phyloP scores from a whole-genome alignment of 192 early-diverging fungal species.

The Backusella psychrophila region DNA sequence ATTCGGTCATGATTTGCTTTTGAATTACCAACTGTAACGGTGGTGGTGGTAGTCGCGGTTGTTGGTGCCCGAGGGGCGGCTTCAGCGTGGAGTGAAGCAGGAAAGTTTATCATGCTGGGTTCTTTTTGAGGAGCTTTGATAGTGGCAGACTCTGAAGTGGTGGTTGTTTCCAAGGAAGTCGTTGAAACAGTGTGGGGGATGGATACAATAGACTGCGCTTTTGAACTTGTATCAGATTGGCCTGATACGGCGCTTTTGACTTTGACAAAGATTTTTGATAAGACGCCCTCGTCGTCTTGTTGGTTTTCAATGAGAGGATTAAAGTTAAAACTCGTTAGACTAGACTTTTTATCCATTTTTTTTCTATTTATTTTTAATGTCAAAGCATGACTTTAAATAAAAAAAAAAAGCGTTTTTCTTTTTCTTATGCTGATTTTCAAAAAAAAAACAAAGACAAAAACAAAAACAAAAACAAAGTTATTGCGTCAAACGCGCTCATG shows the following conservation, averaged over 20 bases:
- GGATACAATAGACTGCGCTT: slow-evolving; percentile 7
- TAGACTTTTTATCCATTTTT: slow-evolving; percentile 8
- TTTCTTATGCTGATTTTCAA: neutral
- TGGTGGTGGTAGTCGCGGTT: slow-evolving; percentile 8
- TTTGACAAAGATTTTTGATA: slow-evolving; percentile 54
- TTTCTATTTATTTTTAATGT: neutral
- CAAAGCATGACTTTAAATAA: neutral
- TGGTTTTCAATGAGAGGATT: slow-evolving; percentile 17
- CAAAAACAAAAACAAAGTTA: neutral
- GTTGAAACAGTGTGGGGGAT: slow-evolving; percentile 5
- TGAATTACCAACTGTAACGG: slow-evolving; percentile 7
- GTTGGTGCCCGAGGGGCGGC: neutral
- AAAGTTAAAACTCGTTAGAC: slow-evolving; percentile 43
- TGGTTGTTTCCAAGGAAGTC: neutral
- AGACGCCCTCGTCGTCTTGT: slow-evolving; percentile 45
- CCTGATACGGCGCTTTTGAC: slow-evolving; percentile 47
- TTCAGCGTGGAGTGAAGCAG: neutral
- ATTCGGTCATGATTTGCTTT: neutral
- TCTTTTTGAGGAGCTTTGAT: neutral
- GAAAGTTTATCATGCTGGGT: neutral
- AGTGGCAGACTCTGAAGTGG: neutral
- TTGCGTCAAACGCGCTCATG: too few relatives aligned
- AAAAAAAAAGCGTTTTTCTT: neutral
- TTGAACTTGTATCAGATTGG: slow-evolving; percentile 1
- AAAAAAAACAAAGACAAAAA: neutral